Conservation (phyloP, 768 basidiomycete genomes). For the Boletus rex-veris region DNA sequence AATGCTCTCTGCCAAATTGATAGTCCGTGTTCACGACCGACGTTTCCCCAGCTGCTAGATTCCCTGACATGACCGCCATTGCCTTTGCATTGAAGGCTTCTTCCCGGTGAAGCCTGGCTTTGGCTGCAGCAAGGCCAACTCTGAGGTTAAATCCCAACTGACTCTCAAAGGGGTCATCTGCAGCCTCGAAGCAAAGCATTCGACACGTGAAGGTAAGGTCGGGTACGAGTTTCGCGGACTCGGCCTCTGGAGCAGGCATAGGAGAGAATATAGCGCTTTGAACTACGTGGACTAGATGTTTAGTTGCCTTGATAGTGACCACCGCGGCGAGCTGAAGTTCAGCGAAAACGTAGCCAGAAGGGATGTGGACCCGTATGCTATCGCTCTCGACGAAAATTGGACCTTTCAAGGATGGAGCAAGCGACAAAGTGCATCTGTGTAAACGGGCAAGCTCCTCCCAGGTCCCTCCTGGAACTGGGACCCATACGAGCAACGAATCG, state of each 20-base stretch:
- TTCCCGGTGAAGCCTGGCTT: slow-evolving; percentile 67
- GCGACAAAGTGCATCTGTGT: slow-evolving; percentile 46
- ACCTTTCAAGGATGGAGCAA: slow-evolving; percentile 28
- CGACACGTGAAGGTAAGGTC: slow-evolving; percentile 54
- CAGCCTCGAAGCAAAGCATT: slow-evolving; percentile 69
- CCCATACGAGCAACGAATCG: slow-evolving; percentile 51
- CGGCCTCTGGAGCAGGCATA: slow-evolving; percentile 62
- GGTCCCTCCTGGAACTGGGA: slow-evolving; percentile 45
- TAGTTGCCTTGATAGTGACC: slow-evolving; percentile 67
- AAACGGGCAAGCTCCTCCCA: slow-evolving; percentile 79
- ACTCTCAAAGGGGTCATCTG: slow-evolving; percentile 83
- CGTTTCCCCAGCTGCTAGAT: slow-evolving; percentile 29
- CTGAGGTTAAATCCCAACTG: slow-evolving; percentile 71
- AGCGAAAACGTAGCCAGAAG: slow-evolving; percentile 70
- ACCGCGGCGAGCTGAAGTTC: slow-evolving; percentile 71
- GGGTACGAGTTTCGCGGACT: slow-evolving; percentile 71
- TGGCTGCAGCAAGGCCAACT: slow-evolving; percentile 68
- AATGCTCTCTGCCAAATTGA: slow-evolving; percentile 60
- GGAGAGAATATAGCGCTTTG: slow-evolving; percentile 47
- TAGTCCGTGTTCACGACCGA: slow-evolving; percentile 49
- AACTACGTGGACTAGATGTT: slow-evolving; percentile 62
- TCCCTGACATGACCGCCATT: slow-evolving; percentile 47
- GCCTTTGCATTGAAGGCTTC: slow-evolving; percentile 80
- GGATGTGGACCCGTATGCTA: slow-evolving; percentile 72
- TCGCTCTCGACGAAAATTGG: slow-evolving; percentile 56